These are phyloP conservation scores for Epichloe elymi DNA, from an alignment of 2,329 filamentous ascomycete genomes.

Conservation along the genomic window DNA sequence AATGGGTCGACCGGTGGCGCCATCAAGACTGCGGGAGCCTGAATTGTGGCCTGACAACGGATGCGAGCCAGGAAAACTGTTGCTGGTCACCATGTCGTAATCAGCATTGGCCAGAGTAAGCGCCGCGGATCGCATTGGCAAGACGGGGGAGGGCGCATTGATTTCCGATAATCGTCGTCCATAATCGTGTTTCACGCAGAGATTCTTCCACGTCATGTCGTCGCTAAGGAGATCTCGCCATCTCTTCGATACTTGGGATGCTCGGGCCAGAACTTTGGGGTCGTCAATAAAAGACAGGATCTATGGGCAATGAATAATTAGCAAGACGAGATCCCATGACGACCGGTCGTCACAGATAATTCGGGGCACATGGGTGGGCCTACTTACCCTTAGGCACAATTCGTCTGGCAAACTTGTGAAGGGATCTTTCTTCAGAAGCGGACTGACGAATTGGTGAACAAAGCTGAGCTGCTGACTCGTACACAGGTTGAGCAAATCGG, in stretches of 20 bases:
- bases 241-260: conserved; percentile 88
- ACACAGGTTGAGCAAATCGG: conserved; percentile 83
- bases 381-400: conserved; percentile 68
- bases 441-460: conserved; percentile 90
- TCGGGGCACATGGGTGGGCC: background rate
- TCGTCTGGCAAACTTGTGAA: conserved; percentile 89
- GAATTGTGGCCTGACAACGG: conserved; percentile 23
- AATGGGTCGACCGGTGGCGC: conserved; percentile 38
- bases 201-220: conserved; percentile 95
- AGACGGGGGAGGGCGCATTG: conserved; percentile 19
- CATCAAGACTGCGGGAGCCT: conserved; percentile 43
- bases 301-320: conserved; percentile 29
- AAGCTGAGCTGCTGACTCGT: conserved; percentile 93
- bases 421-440: conserved; percentile 87
- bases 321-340: background rate
- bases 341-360: too few relatives aligned
- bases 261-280: conserved; percentile 80
- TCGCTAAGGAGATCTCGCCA: conserved; percentile 92
- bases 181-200: conserved; percentile 94
- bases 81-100: conserved; percentile 21
- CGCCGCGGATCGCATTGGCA: conserved; percentile 18
- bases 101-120: conserved; percentile 21
- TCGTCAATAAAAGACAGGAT: conserved; percentile 96
- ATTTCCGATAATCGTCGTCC: conserved; percentile 44
- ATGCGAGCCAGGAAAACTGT: conserved; percentile 32